These are phyloP conservation scores for Massospora cicadina DNA, from an alignment of 371 early-diverging fungal genomes.

Conservation along the genomic window DNA sequence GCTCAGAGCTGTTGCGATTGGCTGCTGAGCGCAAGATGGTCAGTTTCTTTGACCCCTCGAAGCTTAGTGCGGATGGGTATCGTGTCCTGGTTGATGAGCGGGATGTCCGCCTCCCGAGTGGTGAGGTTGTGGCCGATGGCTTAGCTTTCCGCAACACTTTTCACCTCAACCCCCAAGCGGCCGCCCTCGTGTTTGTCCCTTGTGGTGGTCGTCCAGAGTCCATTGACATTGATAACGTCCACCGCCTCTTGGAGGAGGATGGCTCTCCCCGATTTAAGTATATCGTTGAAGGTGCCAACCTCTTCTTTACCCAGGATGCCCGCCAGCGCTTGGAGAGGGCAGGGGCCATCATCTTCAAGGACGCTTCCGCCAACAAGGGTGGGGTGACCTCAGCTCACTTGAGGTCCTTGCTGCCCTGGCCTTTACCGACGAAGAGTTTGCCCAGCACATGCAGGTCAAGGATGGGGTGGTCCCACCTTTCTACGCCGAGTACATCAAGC, in stretches of 20 bases:
- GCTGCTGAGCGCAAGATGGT: conserved; percentile 76
- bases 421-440: conserved; percentile 80
- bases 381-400: conserved; percentile 94
- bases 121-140: conserved; percentile 72
- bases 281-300: conserved; percentile 95
- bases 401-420: conserved; percentile 93
- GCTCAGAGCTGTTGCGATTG: conserved; percentile 63
- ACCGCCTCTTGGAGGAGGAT: conserved; percentile 47
- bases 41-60: conserved; percentile 61
- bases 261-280: conserved; percentile 88
- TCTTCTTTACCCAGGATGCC: conserved; percentile 97
- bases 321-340: conserved; percentile 88
- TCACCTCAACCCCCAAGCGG: conserved; percentile 66
- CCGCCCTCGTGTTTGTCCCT: conserved; percentile 88
- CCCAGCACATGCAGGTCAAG: conserved; percentile 76
- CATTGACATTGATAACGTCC: conserved; percentile 83
- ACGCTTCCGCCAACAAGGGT: conserved; percentile 97
- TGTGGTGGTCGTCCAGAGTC: conserved; percentile 97
- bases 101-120: conserved; percentile 71
- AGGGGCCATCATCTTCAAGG: conserved; percentile 89
- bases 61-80: conserved; percentile 72
- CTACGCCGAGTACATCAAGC: conserved; percentile 77
- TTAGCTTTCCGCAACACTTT: conserved; percentile 90
- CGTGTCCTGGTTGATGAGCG: conserved; percentile 84
- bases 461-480: conserved; percentile 60